phyloP scores from a whole-genome alignment of 108 stramenopile genomes.

The Nitzschia sp. region DNA sequence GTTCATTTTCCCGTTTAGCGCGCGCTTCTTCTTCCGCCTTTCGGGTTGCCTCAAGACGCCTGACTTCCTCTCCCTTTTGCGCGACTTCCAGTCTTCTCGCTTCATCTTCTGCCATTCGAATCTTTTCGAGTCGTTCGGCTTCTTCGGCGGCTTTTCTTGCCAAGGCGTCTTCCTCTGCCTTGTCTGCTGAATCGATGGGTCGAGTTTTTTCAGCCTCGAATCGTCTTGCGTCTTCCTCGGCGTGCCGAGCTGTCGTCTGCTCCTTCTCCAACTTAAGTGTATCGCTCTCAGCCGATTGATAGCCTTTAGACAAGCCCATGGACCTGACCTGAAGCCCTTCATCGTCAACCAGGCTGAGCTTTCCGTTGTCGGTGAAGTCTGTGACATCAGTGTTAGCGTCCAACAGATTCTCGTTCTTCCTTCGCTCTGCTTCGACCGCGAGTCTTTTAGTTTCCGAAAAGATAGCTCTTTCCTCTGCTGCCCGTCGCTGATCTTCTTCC shows the following conservation, averaged over 20 bases:
- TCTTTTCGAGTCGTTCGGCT: background rate
- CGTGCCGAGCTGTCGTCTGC: background rate
- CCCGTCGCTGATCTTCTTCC: background rate
- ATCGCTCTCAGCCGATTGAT: background rate
- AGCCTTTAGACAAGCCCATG: too few relatives aligned
- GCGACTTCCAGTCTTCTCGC: too few relatives aligned
- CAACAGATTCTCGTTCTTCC: background rate
- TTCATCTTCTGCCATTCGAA: too few relatives aligned
- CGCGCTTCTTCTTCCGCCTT: background rate
- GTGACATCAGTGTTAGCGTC: background rate
- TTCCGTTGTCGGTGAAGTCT: background rate
- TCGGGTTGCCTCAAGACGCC: too few relatives aligned
- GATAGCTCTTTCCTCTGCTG: background rate
- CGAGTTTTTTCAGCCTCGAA: too few relatives aligned
- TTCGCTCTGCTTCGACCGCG: background rate
- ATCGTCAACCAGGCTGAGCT: background rate
- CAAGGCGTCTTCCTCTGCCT: too few relatives aligned
- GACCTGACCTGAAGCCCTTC: too few relatives aligned
- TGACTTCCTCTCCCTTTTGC: too few relatives aligned
- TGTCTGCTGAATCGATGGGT: too few relatives aligned
- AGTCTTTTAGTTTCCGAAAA: background rate
- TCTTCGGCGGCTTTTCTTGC: too few relatives aligned
- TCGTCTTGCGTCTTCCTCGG: background rate
- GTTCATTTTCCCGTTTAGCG: background rate
- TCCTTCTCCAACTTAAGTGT: background rate